Evolutionary conservation across 2,329 filamentous ascomycete genomes (phyloP), one percentile per base, ranked within the genome.

Genomic region (Metarhizium brunneum): DNA sequence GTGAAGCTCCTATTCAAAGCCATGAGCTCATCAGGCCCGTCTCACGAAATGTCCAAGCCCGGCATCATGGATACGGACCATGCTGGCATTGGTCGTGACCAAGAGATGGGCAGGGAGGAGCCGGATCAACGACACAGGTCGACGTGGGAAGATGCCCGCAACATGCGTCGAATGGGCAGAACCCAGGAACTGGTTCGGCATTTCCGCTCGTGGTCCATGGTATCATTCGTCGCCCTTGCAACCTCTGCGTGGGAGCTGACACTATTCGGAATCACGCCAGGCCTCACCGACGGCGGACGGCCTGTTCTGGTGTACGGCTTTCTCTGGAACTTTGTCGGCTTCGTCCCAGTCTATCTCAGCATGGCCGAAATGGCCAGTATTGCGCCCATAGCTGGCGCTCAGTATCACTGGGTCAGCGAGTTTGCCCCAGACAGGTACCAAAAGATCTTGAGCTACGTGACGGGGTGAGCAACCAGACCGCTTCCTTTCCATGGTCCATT

Each of bases 381-480:
- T n/a, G 59, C 59, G 1, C 61, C 61, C 13, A 63, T 62, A 42
- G 61, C 61, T 14, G 61, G 61, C 8, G 60, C 61, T 2, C 61
- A 63, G 49, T 63, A 62, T 32, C 60, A 63, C 52, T 63, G 60
- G 61, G 58, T 59, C 8, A 54, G 54, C 47, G 58, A 59, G 42
- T 59, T 59, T 54, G 54, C 58, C 8, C 58, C 58, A 13, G 56
- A 47, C 13, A 20, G 52, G 16, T 53, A 3, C 48, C 57, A 43
- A 53, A 56, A 47, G n/a, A 36, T 89, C 7, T 36, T 50, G 30
- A 50, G 48, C 30, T 50, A 50, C 32, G 6, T 50, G 6, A 50
- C 29, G 20, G 48, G 32, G 48, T 50, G 36, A 29, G 16, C 25
- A 36, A 36, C 8, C 13, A 13, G 35, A 36, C 35, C 25, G 25